Evolutionary conservation across 805 yeast genomes (phyloP).

Genomic region (Teunomyces stri): DNA sequence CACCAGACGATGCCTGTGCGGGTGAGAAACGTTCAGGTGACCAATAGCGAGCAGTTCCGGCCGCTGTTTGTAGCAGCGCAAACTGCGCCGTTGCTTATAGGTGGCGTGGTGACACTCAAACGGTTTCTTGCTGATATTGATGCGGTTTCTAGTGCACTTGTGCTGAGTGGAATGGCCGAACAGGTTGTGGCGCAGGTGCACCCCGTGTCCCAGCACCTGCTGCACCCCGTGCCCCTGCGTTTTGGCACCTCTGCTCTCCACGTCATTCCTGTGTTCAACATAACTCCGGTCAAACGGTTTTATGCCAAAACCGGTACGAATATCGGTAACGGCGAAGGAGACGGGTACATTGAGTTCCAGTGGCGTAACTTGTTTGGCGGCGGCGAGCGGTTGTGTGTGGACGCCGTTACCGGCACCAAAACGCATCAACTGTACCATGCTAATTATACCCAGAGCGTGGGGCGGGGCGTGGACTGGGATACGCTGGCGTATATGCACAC

Average conservation of each 20-base stretch:
- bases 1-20: conserved; percentile 40
- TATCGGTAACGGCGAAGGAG: conserved; percentile 95
- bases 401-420: conserved; percentile 50
- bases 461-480: conserved; percentile 41
- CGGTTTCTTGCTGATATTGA: conserved; percentile 43
- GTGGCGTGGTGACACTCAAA: conserved; percentile 34
- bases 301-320: conserved; percentile 92
- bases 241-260: conserved; percentile 18
- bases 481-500: conserved; percentile 41
- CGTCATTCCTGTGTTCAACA: conserved; percentile 37
- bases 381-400: conserved; percentile 50
- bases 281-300: conserved; percentile 63
- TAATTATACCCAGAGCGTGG: conserved; percentile 46
- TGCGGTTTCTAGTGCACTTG: conserved; percentile 40
- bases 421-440: conserved; percentile 48
- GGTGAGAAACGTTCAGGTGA: conserved; percentile 44
- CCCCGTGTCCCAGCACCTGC: conserved; percentile 20
- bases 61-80: conserved; percentile 46
- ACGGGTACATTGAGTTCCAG: conserved; percentile 80
- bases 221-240: conserved; percentile 17
- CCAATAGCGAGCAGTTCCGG: conserved; percentile 48
- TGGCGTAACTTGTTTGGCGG: conserved; percentile 57
- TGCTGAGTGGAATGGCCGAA: conserved; percentile 42
- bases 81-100: conserved; percentile 42
- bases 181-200: conserved; percentile 37